Base-by-base conservation (phyloP, 176 grass and related monocot species). In the Otatea glauca region DNA sequence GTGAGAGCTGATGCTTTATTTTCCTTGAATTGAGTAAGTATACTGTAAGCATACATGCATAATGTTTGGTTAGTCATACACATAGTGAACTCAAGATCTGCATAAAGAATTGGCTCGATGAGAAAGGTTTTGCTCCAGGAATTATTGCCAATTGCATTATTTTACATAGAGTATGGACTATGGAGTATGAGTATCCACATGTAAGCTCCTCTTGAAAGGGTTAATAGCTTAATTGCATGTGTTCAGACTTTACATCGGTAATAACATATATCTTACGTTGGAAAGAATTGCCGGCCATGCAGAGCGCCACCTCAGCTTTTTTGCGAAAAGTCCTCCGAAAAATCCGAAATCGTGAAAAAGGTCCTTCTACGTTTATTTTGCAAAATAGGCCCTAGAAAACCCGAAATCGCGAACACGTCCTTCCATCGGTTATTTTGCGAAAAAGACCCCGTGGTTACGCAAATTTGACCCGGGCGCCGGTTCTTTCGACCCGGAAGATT, bases 41-140 rank as follows among this genome's bases (percentile, higher is more conserved):
- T 75, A 75, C 20, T n/a, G 34, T 48, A 81, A 78, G 16, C 4
- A 37, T 65, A 65, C 7, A 41, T 71, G 67, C 35, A 65, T 72
- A 55, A 21, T 71, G 23, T 53, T 88, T 88, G 18, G 65, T 45
- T 76, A 21, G 37, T 41, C 29, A 62, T 21, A 27, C 1, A 21
- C 38, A 71, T 66, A 65, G 53, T 72, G 65, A 86, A 49, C 50
- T 73, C 24, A 43, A 76, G 4, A 27, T 86, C 10, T 82, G 38
- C 56, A 60, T 83, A 39, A 41, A 60, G 49, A 10, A 71, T 55
- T 7, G 0, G 9, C 64, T 55, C 0, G 8, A 18, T 41, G 55
- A 4, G 42, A 69, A 83, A 83, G 25, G 47, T 72, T n/a, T 23
- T 80, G 44, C 29, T 24, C 8, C 21, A 43, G 13, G 13, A 58